Evolutionary conservation across 2,329 filamentous ascomycete genomes (phyloP), one percentile per base, ranked within the genome.

Genomic region (Penicillium italicum): DNA sequence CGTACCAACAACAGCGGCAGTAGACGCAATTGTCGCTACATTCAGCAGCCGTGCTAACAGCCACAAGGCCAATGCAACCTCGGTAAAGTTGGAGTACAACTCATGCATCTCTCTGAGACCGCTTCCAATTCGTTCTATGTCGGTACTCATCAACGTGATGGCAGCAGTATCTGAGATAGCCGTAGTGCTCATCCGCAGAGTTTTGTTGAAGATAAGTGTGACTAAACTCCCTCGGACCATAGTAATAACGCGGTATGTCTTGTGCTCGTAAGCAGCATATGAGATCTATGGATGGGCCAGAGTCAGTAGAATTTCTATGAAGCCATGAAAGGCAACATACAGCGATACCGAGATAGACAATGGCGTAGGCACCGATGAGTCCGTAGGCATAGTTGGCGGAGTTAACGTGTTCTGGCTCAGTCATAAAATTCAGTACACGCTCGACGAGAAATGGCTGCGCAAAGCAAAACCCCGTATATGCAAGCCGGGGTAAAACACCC

Each of bases 161-260:
- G 77, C 70, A 0, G 72, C 71, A 1, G 70, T 68, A 22, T 76
- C 74, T 16, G 74, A 71, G 24, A 71, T 63, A 1, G 65, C 58
- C 0, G 64, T 58, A 0, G 66, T 63, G 11, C 66, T 66, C 16
- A 78, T 57, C 0, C 64, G 60, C 1, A 78, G 55, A 0, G 77
- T 79, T 60, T 80, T 79, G 18, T 74, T 68, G 58, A 79, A 83
- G 3, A 84, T 76, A 26, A 82, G 55, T 0, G 75, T 74, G 7
- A 77, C 66, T 14, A 78, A 56, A 2, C 65, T 70, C n/a, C 72
- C 72, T 40, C 77, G 66, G 18, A 76, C 58, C 65, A 74, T 73
- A 2, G 70, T 72, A 14, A 72, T 67, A 16, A 66, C 55, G 6
- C 74, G 72, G 54, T 72, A 71, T 1, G 69, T 65, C 20, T 70